A percentile compares a stretch with the other conserved stretches of the same genome.
Evolutionary conservation across 768 basidiomycete genomes (phyloP).

Genomic region (Gautieria morchelliformis): DNA sequence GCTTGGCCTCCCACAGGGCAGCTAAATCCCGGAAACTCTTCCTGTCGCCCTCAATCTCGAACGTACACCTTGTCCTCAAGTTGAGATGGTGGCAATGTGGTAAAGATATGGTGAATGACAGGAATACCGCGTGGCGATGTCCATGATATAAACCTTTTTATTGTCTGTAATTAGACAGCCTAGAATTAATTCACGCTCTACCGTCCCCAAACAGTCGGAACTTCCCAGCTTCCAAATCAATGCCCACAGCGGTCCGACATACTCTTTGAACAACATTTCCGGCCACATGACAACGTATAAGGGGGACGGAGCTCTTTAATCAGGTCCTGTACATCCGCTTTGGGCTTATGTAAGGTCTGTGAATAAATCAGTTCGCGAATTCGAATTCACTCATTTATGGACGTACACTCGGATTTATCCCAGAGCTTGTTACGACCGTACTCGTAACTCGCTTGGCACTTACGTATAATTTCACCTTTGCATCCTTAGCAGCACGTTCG

Average conservation of each 20-base stretch:
- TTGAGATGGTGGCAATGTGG: not conserved
- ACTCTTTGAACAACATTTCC: not conserved
- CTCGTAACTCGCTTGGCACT: slow-evolving; percentile 1
- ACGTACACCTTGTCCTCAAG: not conserved
- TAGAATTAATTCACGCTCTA: not conserved
- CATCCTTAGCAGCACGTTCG: not conserved
- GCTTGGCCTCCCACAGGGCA: not conserved
- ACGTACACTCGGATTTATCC: not conserved
- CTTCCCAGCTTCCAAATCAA: not conserved
- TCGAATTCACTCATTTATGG: not conserved
- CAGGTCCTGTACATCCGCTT: not conserved
- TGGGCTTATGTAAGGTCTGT: not conserved
- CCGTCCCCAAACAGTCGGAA: not conserved
- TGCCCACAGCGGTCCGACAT: not conserved
- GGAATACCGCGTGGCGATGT: not conserved
- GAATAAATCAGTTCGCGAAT: not conserved
- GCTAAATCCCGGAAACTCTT: not conserved
- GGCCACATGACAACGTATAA: not conserved
- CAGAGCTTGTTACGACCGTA: not conserved
- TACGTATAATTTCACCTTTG: not conserved
- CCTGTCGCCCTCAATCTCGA: not conserved
- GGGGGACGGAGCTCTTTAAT: not conserved
- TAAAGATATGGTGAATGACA: not conserved
- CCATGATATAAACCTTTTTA: not conserved
- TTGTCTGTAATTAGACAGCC: not conserved